Evolutionary conservation across 257 asterid genomes (phyloP), one percentile per base, ranked within the genome.

Genomic region (Solanum rostratum): DNA sequence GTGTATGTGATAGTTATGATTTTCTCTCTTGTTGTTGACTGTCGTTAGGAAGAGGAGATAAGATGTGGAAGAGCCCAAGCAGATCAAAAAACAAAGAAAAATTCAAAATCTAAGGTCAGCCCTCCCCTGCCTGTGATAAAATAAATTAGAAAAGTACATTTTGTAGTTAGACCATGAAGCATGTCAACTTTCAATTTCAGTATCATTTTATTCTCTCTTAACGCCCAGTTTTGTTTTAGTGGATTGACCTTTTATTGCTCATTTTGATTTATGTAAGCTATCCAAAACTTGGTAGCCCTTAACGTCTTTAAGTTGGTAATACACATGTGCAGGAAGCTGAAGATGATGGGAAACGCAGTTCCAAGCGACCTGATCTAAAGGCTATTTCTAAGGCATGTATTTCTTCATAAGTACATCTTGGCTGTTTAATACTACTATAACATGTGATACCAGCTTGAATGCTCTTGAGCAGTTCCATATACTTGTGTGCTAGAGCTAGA

Each of bases 331-430:
- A 94, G 98, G 86, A 45, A 78, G 46, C 46, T 13, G 92, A 87
- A 52, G 91, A 84, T n/a, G 69, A 57, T 41, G 19, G 81, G 5
- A 94, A 91, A 83, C 88, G 86, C 73, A 43, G 91, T 76, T 80
- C 92, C 22, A 90, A 89, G 90, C 88, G 99, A 74, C 98, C 99
- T 15, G 98, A 96, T 84, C 89, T 96, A 82, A 96, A 96, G 92
- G 97, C 97, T n/a, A 86, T 90, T 55, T 45, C 97, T 3, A 89
- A 90, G 97, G 99, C 84, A 89, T 83, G 88, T 49, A 84, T 76
- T 52, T 46, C 63, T 27, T 27, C 85, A 65, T 30, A 70, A 41
- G 49, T 60, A 74, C 73, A 59, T n/a, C 16, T 45, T n/a, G 73
- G 63, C 60, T 65, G 27, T 49, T 50, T 50, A 22, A 79, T 50